Conservation (phyloP, 169 alveolate genomes). For the Plasmodium gaboni region DNA sequence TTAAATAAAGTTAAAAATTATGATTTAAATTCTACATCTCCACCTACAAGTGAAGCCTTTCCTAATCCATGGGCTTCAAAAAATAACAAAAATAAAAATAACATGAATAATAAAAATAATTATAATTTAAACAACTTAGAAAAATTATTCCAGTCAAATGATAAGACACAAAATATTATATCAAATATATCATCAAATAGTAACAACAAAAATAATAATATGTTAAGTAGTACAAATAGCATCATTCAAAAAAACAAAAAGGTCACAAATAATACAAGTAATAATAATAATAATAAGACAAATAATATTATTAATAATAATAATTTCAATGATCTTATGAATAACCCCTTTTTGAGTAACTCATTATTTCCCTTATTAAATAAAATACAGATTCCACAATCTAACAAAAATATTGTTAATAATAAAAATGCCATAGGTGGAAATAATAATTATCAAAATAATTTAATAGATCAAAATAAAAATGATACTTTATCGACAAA, state of each 20-base stretch:
- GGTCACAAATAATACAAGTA: not conserved
- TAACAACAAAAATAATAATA: constrained; percentile 3
- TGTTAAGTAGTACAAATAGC: constrained; percentile 2
- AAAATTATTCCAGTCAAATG: constrained; percentile 21
- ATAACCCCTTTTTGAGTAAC: too few species aligned
- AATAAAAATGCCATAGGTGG: constrained; percentile 4
- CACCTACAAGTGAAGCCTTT: constrained; percentile 75
- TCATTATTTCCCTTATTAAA: too few species aligned
- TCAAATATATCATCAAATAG: not conserved
- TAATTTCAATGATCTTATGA: too few species aligned
- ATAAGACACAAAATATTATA: constrained; percentile 15
- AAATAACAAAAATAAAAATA: constrained; percentile 18
- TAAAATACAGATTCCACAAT: too few species aligned
- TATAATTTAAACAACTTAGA: constrained; percentile 9
- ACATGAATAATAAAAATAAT: constrained; percentile 11
- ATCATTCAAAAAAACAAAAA: constrained; percentile 19
- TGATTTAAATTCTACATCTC: constrained; percentile 71
- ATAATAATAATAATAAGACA: not conserved
- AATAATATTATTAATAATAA: not conserved
- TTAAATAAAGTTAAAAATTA: constrained; percentile 42
- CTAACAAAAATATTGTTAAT: not conserved
- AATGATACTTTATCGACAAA: not conserved
- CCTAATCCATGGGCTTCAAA: constrained; percentile 76
- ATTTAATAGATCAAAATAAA: not conserved
- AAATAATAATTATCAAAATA: constrained; percentile 5